Conservation (phyloP, 202 grass and related monocot species). For the Saccharum hybrid region DNA sequence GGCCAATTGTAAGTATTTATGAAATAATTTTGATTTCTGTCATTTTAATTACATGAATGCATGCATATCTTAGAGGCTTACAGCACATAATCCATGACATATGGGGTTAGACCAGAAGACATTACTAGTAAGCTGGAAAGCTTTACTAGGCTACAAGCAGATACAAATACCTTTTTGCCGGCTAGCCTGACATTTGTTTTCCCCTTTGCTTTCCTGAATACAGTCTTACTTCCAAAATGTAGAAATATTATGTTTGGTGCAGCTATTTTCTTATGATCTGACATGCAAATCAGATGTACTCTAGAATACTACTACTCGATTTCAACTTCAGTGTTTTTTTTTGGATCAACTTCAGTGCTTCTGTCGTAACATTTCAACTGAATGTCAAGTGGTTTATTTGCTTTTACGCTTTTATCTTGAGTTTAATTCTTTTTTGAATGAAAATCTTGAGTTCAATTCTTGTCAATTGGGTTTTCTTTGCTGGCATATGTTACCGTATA, state of each 20-base stretch:
- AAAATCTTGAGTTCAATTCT: neutral
- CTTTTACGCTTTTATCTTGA: neutral
- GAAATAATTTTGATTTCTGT: neutral
- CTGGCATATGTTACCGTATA: neutral
- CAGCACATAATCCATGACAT: neutral
- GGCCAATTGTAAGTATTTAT: conserved; percentile 74
- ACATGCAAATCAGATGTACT: neutral
- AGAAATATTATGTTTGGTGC: neutral
- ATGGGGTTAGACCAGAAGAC: neutral
- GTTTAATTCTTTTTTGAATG: neutral
- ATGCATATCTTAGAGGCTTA: neutral
- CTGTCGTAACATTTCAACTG: neutral
- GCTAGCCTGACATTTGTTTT: neutral
- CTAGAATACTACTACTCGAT: neutral
- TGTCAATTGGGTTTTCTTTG: neutral
- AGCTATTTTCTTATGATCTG: neutral
- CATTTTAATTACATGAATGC: neutral
- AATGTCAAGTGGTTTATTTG: neutral
- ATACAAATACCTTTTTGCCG: neutral
- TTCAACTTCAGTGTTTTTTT: neutral
- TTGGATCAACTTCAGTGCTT: neutral
- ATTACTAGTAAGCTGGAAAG: neutral
- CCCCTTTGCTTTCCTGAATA: neutral
- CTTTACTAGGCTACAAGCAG: neutral
- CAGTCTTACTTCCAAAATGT: neutral